phyloP scores from a whole-genome alignment of 164 flowering plant genomes.

The Magnolia kwangsiensis region DNA sequence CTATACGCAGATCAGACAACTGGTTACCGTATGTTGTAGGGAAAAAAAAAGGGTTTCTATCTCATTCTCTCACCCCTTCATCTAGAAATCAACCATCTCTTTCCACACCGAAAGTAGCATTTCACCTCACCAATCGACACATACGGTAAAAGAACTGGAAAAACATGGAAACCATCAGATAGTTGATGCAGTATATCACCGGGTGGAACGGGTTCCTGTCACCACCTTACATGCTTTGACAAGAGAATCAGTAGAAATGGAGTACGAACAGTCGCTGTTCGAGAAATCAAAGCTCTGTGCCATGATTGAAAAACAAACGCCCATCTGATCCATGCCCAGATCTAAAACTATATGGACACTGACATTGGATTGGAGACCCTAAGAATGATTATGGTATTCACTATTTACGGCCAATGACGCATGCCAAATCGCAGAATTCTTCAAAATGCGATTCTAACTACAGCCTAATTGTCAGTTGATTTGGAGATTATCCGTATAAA shows the following conservation, averaged over 20 bases:
- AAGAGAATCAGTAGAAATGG: too few species aligned
- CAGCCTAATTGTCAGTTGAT: slow-evolving; percentile 36
- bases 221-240: too few species aligned
- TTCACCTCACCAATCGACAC: too few species aligned
- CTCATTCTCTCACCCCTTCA: neutral
- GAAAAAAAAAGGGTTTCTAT: neutral
- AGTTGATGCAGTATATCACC: too few species aligned
- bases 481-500: slow-evolving; percentile 52
- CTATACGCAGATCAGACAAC: neutral
- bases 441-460: slow-evolving; percentile 2
- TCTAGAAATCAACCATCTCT: neutral
- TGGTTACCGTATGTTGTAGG: neutral
- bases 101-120: too few species aligned
- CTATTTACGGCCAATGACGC: neutral
- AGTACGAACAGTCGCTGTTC: neutral
- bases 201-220: too few species aligned
- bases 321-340: neutral
- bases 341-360: too few species aligned
- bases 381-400: too few species aligned
- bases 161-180: too few species aligned
- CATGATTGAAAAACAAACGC: neutral
- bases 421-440: neutral
- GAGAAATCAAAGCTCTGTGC: neutral
- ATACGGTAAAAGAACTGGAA: too few species aligned
- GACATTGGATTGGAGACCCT: too few species aligned